Evolutionary conservation across 805 yeast genomes (phyloP), one percentile per base, ranked within the genome.

Genomic region (Teunomyces pallodes): DNA sequence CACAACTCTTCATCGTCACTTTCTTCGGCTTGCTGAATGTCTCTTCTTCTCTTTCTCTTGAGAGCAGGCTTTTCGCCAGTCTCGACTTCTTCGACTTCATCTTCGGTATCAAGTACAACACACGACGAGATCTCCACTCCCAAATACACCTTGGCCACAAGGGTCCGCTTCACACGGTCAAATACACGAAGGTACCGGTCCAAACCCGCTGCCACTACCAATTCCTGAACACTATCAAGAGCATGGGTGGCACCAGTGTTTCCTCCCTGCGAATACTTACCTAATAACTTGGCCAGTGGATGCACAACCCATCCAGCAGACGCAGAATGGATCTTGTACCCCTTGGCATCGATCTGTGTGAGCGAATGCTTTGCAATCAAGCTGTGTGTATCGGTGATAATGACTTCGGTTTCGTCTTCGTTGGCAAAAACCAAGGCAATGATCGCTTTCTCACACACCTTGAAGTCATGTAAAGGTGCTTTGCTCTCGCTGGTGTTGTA

Each of bases 131-230:
- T 75, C 61, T 87, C 90, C 4, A 89, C 80, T 1, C 95, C 96
- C 26, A 86, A 59, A 57, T 80, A 92, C 4, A 88, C 86, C 60
- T 90, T 90, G 6, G 82, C 90, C 8, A 81, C 66, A 43, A 81
- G 71, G 39, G 80, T 79, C 45, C 95, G 75, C 1, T 82, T 67
- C 1, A 68, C 69, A 4, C 82, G 61, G 51, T 90, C 86, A 65
- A 80, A 92, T 3, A 87, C 88, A 49, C 97, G 78, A 26, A 89
- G 74, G 58, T 90, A 92, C 58, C 96, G 77, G 61, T 94, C 99
- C 17, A 91, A 76, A 0, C 97, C 96, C 39, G 96, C 97, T 14
- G 88, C 75, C 2, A 83, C 83, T 6, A 91, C 59, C 27, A 85
- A 60, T 8, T 74, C 73, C 4, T 70, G 67, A 9, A 70, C 65